Base-by-base conservation (phyloP, 768 basidiomycete species). In the Hydnum rufescens region DNA sequence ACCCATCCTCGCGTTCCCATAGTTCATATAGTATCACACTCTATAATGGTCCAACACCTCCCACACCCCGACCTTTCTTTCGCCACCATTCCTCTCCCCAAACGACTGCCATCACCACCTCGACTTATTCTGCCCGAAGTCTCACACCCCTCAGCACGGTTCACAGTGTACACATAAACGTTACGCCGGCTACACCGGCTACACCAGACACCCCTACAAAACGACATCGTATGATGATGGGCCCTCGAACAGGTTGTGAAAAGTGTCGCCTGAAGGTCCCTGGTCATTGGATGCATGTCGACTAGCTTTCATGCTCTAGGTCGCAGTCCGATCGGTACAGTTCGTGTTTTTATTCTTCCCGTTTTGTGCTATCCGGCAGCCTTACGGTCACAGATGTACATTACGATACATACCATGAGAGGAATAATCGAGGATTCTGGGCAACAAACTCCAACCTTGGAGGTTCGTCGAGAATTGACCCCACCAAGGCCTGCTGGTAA, bases 281-380 rank as follows among this genome's bases (percentile, higher is more conserved):
- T 60, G 82, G 82, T 2, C 82, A 84, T 60, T 82, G 72, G 65
- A 74, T 77, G 64, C 82, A 84, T 64, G 69, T 78, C 55, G 72
- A 74, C 58, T 78, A 46, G 30, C 36, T 31, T 44, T 36, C 36
- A 39, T 29, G 2, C 29, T 16, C n/a, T n/a, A n/a, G n/a, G n/a
- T n/a, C n/a, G n/a, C n/a, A n/a, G n/a, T n/a, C n/a, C n/a, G n/a
- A n/a, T n/a, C n/a, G n/a, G n/a, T n/a, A n/a, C n/a, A n/a, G n/a
- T n/a, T n/a, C n/a, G n/a, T n/a, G n/a, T n/a, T n/a, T n/a, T n/a
- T n/a, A n/a, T n/a, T n/a, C n/a, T n/a, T n/a, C n/a, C n/a, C n/a
- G n/a, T n/a, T n/a, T n/a, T n/a, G n/a, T n/a, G n/a, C n/a, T n/a
- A n/a, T n/a, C n/a, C n/a, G n/a, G n/a, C n/a, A n/a, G n/a, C n/a